Conservation (phyloP, 73 alveolate genomes). For the Tetrahymena borealis region DNA sequence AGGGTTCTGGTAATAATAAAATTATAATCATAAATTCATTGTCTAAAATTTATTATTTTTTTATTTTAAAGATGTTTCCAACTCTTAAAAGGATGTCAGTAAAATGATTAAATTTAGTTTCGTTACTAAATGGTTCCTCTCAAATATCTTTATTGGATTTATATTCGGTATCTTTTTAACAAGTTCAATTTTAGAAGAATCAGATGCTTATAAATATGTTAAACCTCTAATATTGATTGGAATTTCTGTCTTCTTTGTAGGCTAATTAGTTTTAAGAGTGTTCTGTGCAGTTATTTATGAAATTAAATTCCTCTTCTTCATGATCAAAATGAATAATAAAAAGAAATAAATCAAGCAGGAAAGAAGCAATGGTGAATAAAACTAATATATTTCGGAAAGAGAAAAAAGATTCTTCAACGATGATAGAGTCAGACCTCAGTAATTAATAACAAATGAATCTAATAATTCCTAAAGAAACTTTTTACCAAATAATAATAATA, state of each 20-base stretch:
- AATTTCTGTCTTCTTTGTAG: neutral
- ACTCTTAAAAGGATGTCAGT: neutral
- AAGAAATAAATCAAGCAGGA: neutral
- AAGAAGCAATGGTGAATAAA: neutral
- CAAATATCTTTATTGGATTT: neutral
- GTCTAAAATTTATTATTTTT: neutral
- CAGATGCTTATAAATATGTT: neutral
- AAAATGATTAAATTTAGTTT: neutral
- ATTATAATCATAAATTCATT: neutral
- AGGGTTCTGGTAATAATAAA: conserved; percentile 12
- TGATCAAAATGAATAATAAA: neutral
- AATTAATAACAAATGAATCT: neutral
- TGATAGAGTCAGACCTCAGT: neutral
- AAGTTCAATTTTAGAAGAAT: neutral
- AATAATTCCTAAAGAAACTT: neutral
- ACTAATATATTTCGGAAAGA: neutral
- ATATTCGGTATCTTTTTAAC: neutral
- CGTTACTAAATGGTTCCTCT: neutral
- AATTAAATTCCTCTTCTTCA: neutral
- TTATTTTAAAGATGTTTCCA: neutral
- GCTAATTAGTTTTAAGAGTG: neutral
- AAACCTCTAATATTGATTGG: neutral
- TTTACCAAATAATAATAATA: neutral
- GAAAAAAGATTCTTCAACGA: neutral
- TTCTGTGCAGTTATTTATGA: neutral